Evolutionary conservation across 306 rosid species (phyloP).

Genomic region (Spatholobus suberectus): DNA sequence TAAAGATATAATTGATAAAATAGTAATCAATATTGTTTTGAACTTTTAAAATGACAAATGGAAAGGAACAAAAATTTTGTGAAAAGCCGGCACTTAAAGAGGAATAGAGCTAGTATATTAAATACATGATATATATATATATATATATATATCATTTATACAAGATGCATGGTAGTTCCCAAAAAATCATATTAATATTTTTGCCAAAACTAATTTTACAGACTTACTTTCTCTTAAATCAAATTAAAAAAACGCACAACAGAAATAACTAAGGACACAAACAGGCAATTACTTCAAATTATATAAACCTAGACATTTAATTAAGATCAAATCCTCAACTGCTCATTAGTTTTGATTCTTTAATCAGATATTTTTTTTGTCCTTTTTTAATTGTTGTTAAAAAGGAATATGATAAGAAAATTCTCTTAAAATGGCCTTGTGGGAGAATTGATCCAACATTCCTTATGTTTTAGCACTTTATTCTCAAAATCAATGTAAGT

Average conservation of each 20-base stretch:
- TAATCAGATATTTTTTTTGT: not conserved
- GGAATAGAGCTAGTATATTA: no score
- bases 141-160: not conserved
- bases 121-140: no score
- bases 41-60: not conserved
- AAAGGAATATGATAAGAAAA: conserved; percentile 32
- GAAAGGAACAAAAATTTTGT: not conserved
- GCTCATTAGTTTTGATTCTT: conserved; percentile 3
- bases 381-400: not conserved
- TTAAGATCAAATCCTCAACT: conserved; percentile 20
- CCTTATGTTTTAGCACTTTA: conserved; percentile 62
- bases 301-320: not conserved
- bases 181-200: not conserved
- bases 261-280: not conserved
- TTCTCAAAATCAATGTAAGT: conserved; percentile 50
- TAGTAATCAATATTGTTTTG: no score
- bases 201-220: not conserved
- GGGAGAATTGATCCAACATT: conserved; percentile 66
- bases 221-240: not conserved
- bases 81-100: not conserved
- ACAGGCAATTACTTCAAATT: not conserved
- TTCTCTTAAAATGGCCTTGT: conserved; percentile 25
- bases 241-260: no score
- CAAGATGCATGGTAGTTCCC: not conserved
- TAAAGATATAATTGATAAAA: no score